A percentile compares a stretch with the other conserved stretches of the same genome.
Conservation (phyloP, 2,329 filamentous ascomycete species). For the Thielaviopsis euricoi region DNA sequence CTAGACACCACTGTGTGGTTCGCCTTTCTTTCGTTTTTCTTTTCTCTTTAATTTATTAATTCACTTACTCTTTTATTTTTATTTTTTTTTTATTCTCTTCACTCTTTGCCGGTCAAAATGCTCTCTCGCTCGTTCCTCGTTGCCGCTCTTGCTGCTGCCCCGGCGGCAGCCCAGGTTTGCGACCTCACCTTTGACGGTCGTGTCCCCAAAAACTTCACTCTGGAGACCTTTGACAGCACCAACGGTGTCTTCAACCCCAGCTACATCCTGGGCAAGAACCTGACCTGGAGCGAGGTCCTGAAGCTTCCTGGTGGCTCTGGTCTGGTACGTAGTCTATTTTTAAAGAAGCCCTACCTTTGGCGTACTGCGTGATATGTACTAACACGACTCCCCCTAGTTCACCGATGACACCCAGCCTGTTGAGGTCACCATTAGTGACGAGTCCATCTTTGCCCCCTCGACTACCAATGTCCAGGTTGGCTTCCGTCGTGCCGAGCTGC, state of each 20-base stretch:
- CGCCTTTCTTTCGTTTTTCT: neutral
- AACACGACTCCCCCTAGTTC: constrained; percentile 19
- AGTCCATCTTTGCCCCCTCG: constrained; percentile 40
- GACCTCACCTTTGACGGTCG: constrained; percentile 27
- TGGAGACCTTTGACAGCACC: constrained; percentile 25
- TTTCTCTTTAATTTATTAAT: constrained; percentile 2
- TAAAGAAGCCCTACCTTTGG: too few species aligned
- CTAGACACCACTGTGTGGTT: neutral
- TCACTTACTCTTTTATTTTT: constrained; percentile 1
- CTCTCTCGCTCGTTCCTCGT: constrained; percentile 18
- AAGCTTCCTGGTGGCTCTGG: constrained; percentile 27
- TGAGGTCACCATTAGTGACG: constrained; percentile 38
- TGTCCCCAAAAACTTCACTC: constrained; percentile 22
- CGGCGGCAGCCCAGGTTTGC: constrained; percentile 12
- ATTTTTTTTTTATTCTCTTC: neutral
- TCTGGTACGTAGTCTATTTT: constrained; percentile 19
- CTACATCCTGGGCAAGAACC: constrained; percentile 34
- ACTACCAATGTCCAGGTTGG: constrained; percentile 34
- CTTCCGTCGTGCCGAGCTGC: constrained; percentile 43
- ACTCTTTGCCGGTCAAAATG: constrained; percentile 10
- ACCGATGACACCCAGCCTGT: constrained; percentile 28
- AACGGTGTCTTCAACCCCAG: constrained; percentile 32
- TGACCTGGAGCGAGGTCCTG: constrained; percentile 34
- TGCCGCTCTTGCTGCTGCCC: constrained; percentile 15
- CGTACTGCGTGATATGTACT: too few species aligned